Base-by-base conservation (phyloP, 148 eudicot species). In the Silene uniflora region DNA sequence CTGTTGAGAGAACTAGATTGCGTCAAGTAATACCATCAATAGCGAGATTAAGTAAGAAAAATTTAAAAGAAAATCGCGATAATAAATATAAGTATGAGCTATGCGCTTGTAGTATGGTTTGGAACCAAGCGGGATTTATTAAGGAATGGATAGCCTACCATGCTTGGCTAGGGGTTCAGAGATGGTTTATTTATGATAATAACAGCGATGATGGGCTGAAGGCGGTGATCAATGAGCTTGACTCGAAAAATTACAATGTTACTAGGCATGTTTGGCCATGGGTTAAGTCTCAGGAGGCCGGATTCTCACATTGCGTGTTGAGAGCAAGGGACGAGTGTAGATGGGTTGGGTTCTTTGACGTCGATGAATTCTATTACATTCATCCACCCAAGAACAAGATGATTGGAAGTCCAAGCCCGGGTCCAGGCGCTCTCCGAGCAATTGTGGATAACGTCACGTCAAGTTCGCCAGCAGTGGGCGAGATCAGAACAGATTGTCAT, bases 281-380 rank as follows among this genome's bases (percentile, higher is more conserved):
- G 99, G 86, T 96, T 19, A 96, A 96, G 86, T 83, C 97, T 13
- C 99, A 96, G 75, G 99, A 96, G 78, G 99, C 98, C 0, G 99
- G 99, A 1, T 92, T 96, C 75, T 91, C 99, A 0, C 99, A 96
- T 66, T 92, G 98, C 60, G 93, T 90, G 77, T 73, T 96, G 14
- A 82, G 93, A 78, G 90, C 95, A 4, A 84, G 82, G 61, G 85
- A 80, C 1, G 85, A 88, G 58, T 96, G 99, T 78, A 80, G 77
- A 46, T 96, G 99, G 99, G 89, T 96, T n/a, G 91, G 85, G 3
- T 96, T 92, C 83, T 91, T 96, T 88, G 99, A 96, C 65, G 98
- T 91, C 6, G 99, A 96, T 49, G 99, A 96, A 47, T 96, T 83
- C 64, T 96, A 81, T 77, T 83, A 96, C 85, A 89, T 96, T 56